Percentiles rank a stretch among this genome's conserved stretches.
These are phyloP conservation scores for Russula vinacea DNA, from an alignment of 768 basidiomycete species.

Conservation along the genomic window DNA sequence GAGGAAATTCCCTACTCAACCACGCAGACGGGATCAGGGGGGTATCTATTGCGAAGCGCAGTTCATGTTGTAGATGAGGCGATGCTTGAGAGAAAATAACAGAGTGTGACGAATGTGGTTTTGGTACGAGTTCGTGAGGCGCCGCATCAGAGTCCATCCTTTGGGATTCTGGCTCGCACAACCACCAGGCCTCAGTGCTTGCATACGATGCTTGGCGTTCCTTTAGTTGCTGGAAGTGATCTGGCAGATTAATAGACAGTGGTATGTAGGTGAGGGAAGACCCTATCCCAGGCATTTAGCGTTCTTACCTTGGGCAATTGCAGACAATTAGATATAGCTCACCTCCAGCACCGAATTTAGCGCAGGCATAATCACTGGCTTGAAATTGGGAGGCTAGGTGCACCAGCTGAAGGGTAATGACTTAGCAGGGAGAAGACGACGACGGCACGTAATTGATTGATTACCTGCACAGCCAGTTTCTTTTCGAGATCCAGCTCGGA, in stretches of 20 bases:
- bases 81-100: conserved; percentile 16
- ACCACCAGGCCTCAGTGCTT: conserved; percentile 29
- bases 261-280: conserved; percentile 28
- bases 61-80: conserved; percentile 31
- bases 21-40: conserved; percentile 27
- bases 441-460: neutral
- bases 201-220: conserved; percentile 28
- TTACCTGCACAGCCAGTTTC: conserved; percentile 29
- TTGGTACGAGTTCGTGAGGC: neutral
- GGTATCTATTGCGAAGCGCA: conserved; percentile 33
- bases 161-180: conserved; percentile 18
- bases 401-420: conserved; percentile 19
- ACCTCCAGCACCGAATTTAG: conserved; percentile 30
- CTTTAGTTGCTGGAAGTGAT: conserved; percentile 27
- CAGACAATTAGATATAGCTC: neutral
- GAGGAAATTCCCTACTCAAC: conserved; percentile 20
- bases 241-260: conserved; percentile 29
- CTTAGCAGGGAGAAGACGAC: neutral
- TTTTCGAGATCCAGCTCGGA: conserved; percentile 26
- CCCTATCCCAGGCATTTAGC: conserved; percentile 15
- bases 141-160: neutral
- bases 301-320: too few relatives aligned
- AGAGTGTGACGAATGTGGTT: conserved; percentile 7
- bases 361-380: conserved; percentile 29
- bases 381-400: conserved; percentile 32